phyloP scores from a whole-genome alignment of 768 basidiomycete genomes.

The Austroboletus festivus region DNA sequence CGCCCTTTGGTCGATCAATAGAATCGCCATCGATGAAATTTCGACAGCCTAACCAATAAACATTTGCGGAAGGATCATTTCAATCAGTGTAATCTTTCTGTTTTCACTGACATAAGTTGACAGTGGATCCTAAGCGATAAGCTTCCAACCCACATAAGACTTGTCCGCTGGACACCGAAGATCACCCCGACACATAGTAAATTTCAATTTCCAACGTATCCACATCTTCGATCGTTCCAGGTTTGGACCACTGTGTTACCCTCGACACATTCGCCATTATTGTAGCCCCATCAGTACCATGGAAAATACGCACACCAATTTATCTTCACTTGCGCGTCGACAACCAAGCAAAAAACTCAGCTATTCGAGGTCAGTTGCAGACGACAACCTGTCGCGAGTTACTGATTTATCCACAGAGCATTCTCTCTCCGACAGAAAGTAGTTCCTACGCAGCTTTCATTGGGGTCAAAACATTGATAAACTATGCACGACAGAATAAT shows the following conservation, averaged over 20 bases:
- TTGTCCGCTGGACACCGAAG: slow-evolving; percentile 20
- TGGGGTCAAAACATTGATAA: slow-evolving; percentile 27
- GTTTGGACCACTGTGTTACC: slow-evolving; percentile 15
- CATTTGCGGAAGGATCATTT: slow-evolving; percentile 29
- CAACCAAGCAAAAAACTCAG: slow-evolving; percentile 6
- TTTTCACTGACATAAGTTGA: slow-evolving; percentile 35
- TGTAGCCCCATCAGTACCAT: slow-evolving; percentile 5
- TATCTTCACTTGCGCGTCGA: slow-evolving; percentile 19
- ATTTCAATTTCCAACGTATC: slow-evolving; percentile 23
- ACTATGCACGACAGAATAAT: no score
- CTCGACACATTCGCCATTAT: slow-evolving; percentile 20
- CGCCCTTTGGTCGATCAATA: slow-evolving; percentile 1
- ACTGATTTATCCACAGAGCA: slow-evolving; percentile 27
- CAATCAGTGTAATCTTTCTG: slow-evolving; percentile 24
- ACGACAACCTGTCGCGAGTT: neutral
- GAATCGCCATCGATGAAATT: neutral
- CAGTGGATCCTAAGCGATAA: slow-evolving; percentile 36
- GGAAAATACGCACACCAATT: neutral
- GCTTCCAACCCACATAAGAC: slow-evolving; percentile 38
- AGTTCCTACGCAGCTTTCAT: slow-evolving; percentile 18
- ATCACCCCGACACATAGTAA: slow-evolving; percentile 24
- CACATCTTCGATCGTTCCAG: slow-evolving; percentile 23
- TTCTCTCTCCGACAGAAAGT: slow-evolving; percentile 18
- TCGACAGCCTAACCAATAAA: neutral
- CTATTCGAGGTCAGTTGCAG: neutral